A percentile compares a stretch with the other conserved stretches of the same genome.
Conservation (phyloP, 2,329 filamentous ascomycete species). For the Celoporthe dispersa region DNA sequence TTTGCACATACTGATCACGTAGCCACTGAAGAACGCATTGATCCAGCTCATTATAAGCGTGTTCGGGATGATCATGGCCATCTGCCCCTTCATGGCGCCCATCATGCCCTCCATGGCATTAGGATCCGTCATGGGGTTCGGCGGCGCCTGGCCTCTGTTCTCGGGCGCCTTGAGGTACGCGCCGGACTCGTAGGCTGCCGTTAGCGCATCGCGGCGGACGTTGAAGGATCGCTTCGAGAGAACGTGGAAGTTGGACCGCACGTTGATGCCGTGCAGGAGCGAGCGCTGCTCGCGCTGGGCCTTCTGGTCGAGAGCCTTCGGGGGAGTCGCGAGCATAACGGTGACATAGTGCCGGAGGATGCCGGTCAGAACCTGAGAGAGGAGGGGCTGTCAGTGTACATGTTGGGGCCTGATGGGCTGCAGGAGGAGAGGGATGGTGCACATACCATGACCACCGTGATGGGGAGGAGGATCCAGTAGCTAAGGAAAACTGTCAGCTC, state of each 20-base stretch:
- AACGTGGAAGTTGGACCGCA: constrained; percentile 81
- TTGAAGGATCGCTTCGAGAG: constrained; percentile 80
- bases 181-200: constrained; percentile 81
- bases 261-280: constrained; percentile 80
- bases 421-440: constrained; percentile 27
- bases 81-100: constrained; percentile 99
- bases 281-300: constrained; percentile 85
- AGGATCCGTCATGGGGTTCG: constrained; percentile 95
- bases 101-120: constrained; percentile 99
- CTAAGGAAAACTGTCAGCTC: constrained; percentile 51
- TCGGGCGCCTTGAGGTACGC: constrained; percentile 90
- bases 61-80: constrained; percentile 99
- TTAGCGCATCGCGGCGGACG: constrained; percentile 77
- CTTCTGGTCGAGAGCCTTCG: constrained; percentile 78
- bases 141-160: constrained; percentile 80
- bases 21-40: constrained; percentile 97
- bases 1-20: constrained; percentile 80
- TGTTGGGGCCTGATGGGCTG: neutral
- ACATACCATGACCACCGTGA: constrained; percentile 90
- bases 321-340: constrained; percentile 82
- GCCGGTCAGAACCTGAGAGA: constrained; percentile 78
- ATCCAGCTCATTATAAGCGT: constrained; percentile 99
- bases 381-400: constrained; percentile 44
- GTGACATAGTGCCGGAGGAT: constrained; percentile 95
- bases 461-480: constrained; percentile 98